These are phyloP conservation scores for Chenopodium quinoa DNA, from an alignment of 148 eudicot genomes.

Conservation along the genomic window DNA sequence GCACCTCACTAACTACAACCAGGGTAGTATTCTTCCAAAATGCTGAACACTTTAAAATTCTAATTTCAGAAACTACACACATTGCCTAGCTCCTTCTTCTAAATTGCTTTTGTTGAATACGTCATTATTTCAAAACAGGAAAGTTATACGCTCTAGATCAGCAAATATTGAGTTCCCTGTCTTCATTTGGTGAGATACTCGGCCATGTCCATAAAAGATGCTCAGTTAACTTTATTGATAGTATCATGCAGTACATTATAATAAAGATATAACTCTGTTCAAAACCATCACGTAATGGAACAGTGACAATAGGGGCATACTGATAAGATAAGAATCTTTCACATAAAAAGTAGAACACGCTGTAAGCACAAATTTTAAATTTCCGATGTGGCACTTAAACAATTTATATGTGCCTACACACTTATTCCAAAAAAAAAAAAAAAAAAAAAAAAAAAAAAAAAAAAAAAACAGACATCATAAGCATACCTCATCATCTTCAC, in stretches of 20 bases:
- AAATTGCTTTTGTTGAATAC: not conserved
- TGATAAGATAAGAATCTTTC: not conserved
- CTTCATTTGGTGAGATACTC: not conserved
- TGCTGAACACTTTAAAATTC: not conserved
- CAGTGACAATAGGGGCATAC: constrained; percentile 8
- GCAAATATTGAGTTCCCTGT: not conserved
- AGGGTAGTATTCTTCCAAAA: not conserved
- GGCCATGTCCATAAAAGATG: not conserved
- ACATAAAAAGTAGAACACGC: not conserved
- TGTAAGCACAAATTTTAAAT: too few relatives aligned
- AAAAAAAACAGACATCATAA: too few relatives aligned
- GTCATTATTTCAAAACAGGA: too few relatives aligned
- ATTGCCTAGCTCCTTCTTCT: not conserved
- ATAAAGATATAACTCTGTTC: not conserved
- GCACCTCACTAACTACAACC: not conserved
- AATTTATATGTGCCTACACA: not conserved
- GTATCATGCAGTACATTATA: not conserved
- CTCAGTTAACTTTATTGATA: not conserved
- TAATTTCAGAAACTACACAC: not conserved
- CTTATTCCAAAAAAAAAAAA: not conserved
- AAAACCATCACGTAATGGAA: not conserved
- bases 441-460: not conserved
- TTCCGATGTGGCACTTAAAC: too few relatives aligned
- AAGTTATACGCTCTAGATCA: too few relatives aligned
- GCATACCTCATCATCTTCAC: constrained; percentile 92